Evolutionary conservation across 768 basidiomycete species (phyloP).

Genomic region (Macrolepiota albuminosa): DNA sequence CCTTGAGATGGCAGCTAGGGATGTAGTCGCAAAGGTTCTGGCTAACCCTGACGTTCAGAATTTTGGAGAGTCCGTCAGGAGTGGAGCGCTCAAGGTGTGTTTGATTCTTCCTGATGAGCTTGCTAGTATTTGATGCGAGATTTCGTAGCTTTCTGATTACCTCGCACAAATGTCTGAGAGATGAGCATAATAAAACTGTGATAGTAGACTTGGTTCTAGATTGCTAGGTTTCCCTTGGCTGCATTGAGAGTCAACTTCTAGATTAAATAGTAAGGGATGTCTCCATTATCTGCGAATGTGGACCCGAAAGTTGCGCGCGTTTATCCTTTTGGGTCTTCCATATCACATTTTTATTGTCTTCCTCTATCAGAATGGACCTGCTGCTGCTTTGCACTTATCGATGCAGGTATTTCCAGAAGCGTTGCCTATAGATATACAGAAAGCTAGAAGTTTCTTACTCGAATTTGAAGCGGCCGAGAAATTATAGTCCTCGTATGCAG

Average conservation of each 20-base stretch:
- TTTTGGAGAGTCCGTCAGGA: conserved; percentile 70
- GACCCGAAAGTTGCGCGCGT: not conserved
- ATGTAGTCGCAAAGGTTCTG: conserved; percentile 68
- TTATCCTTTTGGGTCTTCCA: not conserved
- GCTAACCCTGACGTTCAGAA: conserved; percentile 88
- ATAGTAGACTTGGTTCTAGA: not conserved
- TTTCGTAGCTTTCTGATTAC: conserved; percentile 54
- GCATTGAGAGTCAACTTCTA: not conserved
- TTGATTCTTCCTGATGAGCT: conserved; percentile 1
- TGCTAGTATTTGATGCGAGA: not conserved
- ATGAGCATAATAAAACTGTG: conserved; percentile 11
- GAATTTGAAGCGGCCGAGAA: not conserved
- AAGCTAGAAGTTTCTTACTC: not conserved
- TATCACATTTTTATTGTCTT: not conserved
- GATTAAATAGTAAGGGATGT: not conserved
- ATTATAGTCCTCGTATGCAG: not conserved
- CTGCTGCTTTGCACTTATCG: not conserved
- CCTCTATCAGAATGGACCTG: not conserved
- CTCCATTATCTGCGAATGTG: not conserved
- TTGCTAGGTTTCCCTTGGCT: not conserved
- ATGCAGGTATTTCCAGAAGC: not conserved
- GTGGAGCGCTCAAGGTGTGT: conserved; percentile 75
- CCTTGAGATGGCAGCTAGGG: conserved; percentile 61
- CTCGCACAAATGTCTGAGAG: conserved; percentile 63
- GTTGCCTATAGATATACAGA: not conserved